Evolutionary conservation across 2,329 filamentous ascomycete genomes (phyloP).

Genomic region (Scytalidium lignicola): DNA sequence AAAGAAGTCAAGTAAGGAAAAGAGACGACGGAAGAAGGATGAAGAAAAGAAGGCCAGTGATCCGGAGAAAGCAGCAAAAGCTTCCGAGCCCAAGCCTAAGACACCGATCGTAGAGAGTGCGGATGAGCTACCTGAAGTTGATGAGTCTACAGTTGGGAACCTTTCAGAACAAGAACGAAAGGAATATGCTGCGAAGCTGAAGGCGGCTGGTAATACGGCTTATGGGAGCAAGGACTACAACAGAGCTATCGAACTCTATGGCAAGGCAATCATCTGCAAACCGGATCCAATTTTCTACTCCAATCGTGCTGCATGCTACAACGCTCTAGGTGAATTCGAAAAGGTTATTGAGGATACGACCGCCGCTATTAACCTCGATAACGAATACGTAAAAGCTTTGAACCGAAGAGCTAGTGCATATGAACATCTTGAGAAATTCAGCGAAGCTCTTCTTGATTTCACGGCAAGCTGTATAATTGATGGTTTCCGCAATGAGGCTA

Average conservation of each 20-base stretch:
- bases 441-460: constrained; percentile 93
- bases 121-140: constrained; percentile 65
- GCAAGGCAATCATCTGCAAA: constrained; percentile 94
- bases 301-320: constrained; percentile 96
- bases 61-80: constrained; percentile 52
- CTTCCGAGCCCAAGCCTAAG: constrained; percentile 37
- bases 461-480: constrained; percentile 99
- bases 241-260: constrained; percentile 89
- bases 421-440: constrained; percentile 85
- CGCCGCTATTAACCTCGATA: constrained; percentile 87
- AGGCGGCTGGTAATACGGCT: constrained; percentile 92
- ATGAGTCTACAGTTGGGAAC: constrained; percentile 48
- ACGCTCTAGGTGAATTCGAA: constrained; percentile 86
- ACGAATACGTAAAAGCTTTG: constrained; percentile 94
- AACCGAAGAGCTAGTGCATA: constrained; percentile 96
- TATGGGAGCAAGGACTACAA: constrained; percentile 94
- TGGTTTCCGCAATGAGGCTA: constrained; percentile 86
- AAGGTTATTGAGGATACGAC: constrained; percentile 97
- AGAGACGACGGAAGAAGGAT: constrained; percentile 83
- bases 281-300: constrained; percentile 98
- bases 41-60: constrained; percentile 69
- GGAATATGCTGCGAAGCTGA: constrained; percentile 84
- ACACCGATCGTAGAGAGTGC: constrained; percentile 49
- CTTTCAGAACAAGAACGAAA: constrained; percentile 66
- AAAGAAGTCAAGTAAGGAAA: constrained; percentile 83